Percentiles rank a stretch among this genome's conserved stretches.
Conservation (phyloP, 2,329 filamentous ascomycete genomes). For the Ceratocystiopsis minuta region DNA sequence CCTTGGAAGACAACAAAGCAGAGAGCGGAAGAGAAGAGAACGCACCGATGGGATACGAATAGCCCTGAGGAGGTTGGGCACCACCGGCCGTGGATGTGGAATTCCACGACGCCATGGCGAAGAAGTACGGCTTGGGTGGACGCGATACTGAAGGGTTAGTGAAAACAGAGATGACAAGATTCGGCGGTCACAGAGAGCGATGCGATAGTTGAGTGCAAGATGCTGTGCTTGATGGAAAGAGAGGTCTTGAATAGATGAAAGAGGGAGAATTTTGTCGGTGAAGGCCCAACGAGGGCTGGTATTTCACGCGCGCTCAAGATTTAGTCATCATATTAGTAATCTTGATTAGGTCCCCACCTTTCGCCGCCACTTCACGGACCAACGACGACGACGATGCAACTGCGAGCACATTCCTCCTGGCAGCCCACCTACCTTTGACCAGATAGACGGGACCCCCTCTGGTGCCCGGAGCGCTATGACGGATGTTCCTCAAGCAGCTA, state of each 20-base stretch:
- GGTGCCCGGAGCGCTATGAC: conserved; percentile 32
- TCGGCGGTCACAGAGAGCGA: too few species aligned
- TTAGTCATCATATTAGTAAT: too few species aligned
- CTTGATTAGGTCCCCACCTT: too few species aligned
- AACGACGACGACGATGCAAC: background rate
- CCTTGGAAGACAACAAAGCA: background rate
- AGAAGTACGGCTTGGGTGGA: background rate
- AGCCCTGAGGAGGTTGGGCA: conserved; percentile 14
- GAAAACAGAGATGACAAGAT: conserved; percentile 2
- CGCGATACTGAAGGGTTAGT: conserved; percentile 9
- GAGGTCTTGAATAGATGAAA: too few species aligned
- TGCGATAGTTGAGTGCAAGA: too few species aligned
- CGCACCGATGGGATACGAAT: conserved; percentile 3
- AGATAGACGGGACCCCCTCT: conserved; percentile 9
- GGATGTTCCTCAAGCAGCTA: conserved; percentile 93
- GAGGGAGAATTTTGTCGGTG: too few species aligned
- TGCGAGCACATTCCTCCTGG: background rate
- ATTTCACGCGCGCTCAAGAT: too few species aligned
- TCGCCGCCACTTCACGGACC: background rate
- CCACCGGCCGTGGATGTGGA: background rate
- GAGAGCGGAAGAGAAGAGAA: background rate
- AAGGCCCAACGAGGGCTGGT: too few species aligned
- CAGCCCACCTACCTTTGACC: background rate
- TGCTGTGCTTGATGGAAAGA: too few species aligned
- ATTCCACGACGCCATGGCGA: conserved; percentile 9